Evolutionary conservation across 495 filamentous ascomycete species (phyloP), one percentile per base, ranked within the genome.

Genomic region (Viridothelium virens): DNA sequence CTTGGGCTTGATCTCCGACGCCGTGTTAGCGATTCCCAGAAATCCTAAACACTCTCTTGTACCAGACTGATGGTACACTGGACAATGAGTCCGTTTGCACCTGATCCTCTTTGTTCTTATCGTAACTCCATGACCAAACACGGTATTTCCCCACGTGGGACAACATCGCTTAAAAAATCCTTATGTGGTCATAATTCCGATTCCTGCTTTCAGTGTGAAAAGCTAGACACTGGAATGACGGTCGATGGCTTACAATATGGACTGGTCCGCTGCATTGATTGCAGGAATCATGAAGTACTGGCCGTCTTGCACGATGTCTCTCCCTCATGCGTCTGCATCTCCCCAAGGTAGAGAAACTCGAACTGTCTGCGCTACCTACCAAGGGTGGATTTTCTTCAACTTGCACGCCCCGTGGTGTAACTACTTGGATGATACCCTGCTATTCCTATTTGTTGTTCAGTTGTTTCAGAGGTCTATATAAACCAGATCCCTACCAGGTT

Each of bases 71-170:
- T 34, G 31, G 14, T 9, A 9, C 6, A 34, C 7, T 10, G n/a
- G 25, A 59, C 53, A 59, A 59, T 59, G 2, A 9, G 11, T 59
- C 53, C 25, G 53, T 36, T 59, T 59, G 53, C 53, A 59, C 9
- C 53, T 36, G 31, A 36, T 7, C 14, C 14, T 36, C 53, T 59
- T 59, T 59, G 53, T 59, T 59, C 3, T 31, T 14, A 7, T 34
- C 7, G 7, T 18, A n/a, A 53, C 41, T 53, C 18, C 5, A 5
- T 53, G 10, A 14, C 18, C 48, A 14, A 9, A 53, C 5, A 59
- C 3, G 53, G 18, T 25, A 25, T 31, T 59, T 9, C n/a, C 5
- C 18, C 53, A 36, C 31, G 7, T 59, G 53, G 53, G 33, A 36
- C 18, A 3, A 11, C 18, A 9, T 59, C 53, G 53, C 31, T 36